phyloP scores from a whole-genome alignment of 176 grass and related monocot genomes.

The Leersia perrieri region DNA sequence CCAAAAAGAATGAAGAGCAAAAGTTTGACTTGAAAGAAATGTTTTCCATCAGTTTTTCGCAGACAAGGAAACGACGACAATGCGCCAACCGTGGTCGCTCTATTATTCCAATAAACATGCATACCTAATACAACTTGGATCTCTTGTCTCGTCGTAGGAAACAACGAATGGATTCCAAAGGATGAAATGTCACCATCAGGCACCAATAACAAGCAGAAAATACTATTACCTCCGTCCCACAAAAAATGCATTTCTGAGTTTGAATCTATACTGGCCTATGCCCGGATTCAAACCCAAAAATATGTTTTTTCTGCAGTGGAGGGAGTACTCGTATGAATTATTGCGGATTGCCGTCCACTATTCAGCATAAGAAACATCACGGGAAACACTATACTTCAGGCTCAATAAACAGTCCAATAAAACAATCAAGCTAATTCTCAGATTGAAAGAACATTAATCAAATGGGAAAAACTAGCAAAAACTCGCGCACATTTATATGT shows the following conservation, averaged over 20 bases:
- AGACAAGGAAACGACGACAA: neutral
- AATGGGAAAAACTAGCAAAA: neutral
- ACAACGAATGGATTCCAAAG: neutral
- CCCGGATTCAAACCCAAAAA: too few relatives aligned
- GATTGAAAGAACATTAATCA: neutral
- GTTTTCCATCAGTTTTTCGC: neutral
- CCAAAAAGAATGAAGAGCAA: neutral
- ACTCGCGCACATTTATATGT: too few relatives aligned
- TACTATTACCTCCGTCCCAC: too few relatives aligned
- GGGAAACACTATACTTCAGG: neutral
- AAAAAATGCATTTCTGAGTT: too few relatives aligned
- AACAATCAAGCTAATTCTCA: neutral
- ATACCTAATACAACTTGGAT: conserved; percentile 1
- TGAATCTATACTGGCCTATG: too few relatives aligned
- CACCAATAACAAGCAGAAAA: conserved; percentile 15
- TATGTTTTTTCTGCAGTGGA: too few relatives aligned
- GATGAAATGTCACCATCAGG: neutral
- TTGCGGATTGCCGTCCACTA: neutral
- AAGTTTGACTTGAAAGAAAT: neutral
- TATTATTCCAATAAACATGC: neutral
- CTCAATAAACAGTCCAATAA: neutral
- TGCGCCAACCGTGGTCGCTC: neutral
- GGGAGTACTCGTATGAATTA: too few relatives aligned
- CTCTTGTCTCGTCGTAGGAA: conserved; percentile 11
- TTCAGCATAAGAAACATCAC: neutral